Conservation (phyloP, 495 filamentous ascomycete species). For the Annulohypoxylon stygium region DNA sequence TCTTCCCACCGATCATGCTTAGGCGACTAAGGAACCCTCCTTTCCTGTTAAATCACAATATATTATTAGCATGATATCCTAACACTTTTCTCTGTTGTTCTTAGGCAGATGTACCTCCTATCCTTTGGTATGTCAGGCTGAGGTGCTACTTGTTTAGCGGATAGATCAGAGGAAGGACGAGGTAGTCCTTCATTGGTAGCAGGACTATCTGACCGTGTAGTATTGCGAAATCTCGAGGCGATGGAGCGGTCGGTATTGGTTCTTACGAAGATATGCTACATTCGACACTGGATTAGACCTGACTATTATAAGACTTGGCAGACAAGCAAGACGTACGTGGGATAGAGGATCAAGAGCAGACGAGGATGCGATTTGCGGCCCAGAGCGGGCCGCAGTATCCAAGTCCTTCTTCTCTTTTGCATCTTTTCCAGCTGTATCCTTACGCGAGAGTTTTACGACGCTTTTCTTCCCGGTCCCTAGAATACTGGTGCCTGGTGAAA, state of each 20-base stretch:
- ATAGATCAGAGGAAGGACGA: constrained; percentile 56
- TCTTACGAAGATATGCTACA: constrained; percentile 80
- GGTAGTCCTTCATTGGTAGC: constrained; percentile 58
- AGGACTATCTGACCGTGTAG: constrained; percentile 65
- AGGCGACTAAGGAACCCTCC: constrained; percentile 88
- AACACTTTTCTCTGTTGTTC: constrained; percentile 9
- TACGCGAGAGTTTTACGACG: constrained; percentile 43
- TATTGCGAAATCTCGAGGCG: constrained; percentile 72
- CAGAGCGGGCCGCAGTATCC: constrained; percentile 32
- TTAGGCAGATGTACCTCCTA: constrained; percentile 70
- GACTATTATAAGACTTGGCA: constrained; percentile 7
- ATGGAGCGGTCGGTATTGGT: constrained; percentile 82
- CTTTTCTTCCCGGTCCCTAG: constrained; percentile 40
- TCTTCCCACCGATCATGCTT: constrained; percentile 81
- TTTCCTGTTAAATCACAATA: constrained; percentile 67
- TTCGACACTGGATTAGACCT: constrained; percentile 20
- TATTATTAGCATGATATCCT: constrained; percentile 45
- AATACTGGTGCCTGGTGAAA: constrained; percentile 42
- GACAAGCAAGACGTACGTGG: constrained; percentile 55
- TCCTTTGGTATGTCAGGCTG: constrained; percentile 65
- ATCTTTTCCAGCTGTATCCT: constrained; percentile 43
- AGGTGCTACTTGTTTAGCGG: constrained; percentile 45
- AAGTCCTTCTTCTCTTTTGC: constrained; percentile 45
- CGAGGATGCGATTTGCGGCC: constrained; percentile 37
- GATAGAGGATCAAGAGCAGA: constrained; percentile 62